phyloP scores from a whole-genome alignment of 176 grass and related monocot genomes.

The Ampelocalamus luodianensis region DNA sequence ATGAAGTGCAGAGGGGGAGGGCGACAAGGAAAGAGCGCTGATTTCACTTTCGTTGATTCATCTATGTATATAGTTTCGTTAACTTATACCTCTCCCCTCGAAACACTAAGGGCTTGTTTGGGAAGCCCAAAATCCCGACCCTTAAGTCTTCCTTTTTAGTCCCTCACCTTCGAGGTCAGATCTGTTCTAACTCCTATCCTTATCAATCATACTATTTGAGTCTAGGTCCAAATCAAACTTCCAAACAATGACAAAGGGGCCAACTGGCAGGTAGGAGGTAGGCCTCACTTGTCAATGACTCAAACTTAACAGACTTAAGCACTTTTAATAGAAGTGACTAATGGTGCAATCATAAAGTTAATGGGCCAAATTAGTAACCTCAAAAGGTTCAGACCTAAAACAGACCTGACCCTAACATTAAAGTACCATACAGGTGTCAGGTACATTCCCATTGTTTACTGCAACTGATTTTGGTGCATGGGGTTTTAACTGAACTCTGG shows the following conservation, averaged over 20 bases:
- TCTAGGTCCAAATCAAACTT: constrained; percentile 1
- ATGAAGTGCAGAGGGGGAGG: not conserved
- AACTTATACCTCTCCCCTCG: not conserved
- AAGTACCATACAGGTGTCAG: not conserved
- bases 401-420: constrained; percentile 4
- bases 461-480: constrained; percentile 13
- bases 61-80: not conserved
- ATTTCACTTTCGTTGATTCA: not conserved
- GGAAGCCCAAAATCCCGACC: too few relatives aligned
- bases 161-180: not conserved
- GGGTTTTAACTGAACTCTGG: constrained; percentile 8
- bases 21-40: not conserved
- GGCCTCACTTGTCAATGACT: constrained; percentile 16
- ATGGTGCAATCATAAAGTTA: not conserved
- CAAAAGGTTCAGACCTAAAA: constrained; percentile 12
- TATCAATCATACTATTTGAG: constrained; percentile 20
- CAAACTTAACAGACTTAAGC: not conserved
- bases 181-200: not conserved
- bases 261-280: not conserved
- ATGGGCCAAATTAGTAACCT: constrained; percentile 18
- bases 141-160: not conserved
- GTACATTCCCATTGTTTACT: constrained; percentile 17
- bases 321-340: not conserved
- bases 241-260: not conserved
- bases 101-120: not conserved